Evolutionary conservation across 1,139 yeast species (phyloP).

Genomic region (Eremothecium coryli): DNA sequence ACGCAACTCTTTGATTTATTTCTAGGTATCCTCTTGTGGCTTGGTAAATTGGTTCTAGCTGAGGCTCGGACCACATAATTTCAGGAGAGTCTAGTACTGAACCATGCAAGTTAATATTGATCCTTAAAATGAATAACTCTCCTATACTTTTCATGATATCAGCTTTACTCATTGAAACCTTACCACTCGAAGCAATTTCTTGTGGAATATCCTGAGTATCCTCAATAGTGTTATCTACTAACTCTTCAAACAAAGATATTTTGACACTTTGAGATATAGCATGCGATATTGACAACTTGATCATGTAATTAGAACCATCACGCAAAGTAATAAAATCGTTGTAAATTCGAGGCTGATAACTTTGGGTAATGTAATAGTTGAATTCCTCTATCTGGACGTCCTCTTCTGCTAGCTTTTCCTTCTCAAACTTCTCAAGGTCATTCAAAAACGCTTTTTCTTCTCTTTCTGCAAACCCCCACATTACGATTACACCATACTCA

Average conservation of each 20-base stretch:
- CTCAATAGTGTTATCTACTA: constrained; percentile 91
- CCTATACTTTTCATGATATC: constrained; percentile 96
- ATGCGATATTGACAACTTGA: constrained; percentile 79
- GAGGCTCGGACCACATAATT: constrained; percentile 98
- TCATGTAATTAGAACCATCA: constrained; percentile 85
- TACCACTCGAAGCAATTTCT: constrained; percentile 88
- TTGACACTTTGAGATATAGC: constrained; percentile 91
- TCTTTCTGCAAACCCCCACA: constrained; percentile 86
- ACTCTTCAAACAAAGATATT: constrained; percentile 86
- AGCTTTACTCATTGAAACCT: constrained; percentile 86
- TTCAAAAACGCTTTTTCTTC: constrained; percentile 78
- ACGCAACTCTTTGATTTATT: constrained; percentile 82
- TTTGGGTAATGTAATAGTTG: constrained; percentile 84
- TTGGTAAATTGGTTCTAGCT: constrained; percentile 90
- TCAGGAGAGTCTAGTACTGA: constrained; percentile 94
- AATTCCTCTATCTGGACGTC: constrained; percentile 92
- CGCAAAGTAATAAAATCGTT: constrained; percentile 88
- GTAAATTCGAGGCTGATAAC: constrained; percentile 90
- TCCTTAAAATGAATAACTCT: constrained; percentile 81
- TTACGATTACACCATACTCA: constrained; percentile 88
- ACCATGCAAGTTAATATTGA: constrained; percentile 87
- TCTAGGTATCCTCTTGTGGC: constrained; percentile 93
- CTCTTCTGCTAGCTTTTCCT: constrained; percentile 79
- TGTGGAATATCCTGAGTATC: constrained; percentile 96
- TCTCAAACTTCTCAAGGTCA: constrained; percentile 81